Evolutionary conservation across 1,284 basidiomycete species (phyloP).

Genomic region (Rhodotorula glutinis): DNA sequence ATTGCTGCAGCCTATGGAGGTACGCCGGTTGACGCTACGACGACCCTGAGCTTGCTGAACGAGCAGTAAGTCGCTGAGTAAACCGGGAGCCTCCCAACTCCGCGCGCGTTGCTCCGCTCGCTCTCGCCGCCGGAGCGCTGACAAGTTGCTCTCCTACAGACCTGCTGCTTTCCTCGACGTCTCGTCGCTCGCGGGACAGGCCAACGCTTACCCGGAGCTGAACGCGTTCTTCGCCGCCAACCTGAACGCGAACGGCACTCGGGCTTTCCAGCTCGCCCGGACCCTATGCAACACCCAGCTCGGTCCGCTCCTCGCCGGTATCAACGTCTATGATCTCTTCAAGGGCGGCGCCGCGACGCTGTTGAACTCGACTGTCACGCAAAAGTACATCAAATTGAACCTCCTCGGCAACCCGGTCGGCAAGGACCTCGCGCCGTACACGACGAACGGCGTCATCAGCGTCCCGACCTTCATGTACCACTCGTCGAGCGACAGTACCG

Average conservation of each 20-base stretch:
- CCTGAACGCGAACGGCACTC: constrained; percentile 1
- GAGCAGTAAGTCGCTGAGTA: neutral
- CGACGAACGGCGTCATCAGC: neutral
- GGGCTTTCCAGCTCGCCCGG: neutral
- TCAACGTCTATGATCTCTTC: constrained; percentile 4
- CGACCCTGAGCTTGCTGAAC: constrained; percentile 4
- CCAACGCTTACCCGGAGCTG: constrained; percentile 12
- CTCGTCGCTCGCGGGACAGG: constrained; percentile 6
- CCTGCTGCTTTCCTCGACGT: neutral
- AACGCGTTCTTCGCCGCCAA: neutral
- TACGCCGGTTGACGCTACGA: constrained; percentile 2
- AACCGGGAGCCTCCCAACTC: too few species aligned
- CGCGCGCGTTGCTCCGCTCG: too few species aligned
- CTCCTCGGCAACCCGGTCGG: neutral
- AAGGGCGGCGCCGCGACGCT: neutral
- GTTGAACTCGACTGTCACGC: neutral
- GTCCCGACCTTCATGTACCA: constrained; percentile 13
- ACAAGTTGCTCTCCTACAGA: neutral
- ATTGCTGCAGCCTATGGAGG: constrained; percentile 11
- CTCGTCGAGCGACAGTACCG: constrained; percentile 4
- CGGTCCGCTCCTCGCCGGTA: neutral
- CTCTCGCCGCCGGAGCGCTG: neutral
- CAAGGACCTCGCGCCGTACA: neutral
- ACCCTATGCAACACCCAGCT: constrained; percentile 1
- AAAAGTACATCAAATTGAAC: neutral